Conservation (phyloP, 2,329 filamentous ascomycete genomes). For the Moelleriella libera region DNA sequence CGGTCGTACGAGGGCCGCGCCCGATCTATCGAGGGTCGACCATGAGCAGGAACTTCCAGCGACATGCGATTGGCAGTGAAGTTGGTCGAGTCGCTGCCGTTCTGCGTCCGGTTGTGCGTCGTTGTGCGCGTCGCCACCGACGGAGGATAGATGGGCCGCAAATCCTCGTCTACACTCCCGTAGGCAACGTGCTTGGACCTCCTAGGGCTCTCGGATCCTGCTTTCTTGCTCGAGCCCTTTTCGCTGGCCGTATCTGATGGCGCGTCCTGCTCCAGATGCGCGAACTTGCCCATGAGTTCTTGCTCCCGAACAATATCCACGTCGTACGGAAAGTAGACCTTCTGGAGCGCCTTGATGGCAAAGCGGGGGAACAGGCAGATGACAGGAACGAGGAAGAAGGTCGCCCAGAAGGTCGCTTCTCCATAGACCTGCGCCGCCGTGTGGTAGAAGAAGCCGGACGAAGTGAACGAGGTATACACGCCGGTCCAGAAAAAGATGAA, state of each 20-base stretch:
- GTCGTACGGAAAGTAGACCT: slow-evolving; percentile 85
- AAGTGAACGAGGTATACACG: slow-evolving; percentile 50
- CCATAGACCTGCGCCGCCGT: slow-evolving; percentile 68
- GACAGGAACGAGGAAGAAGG: slow-evolving; percentile 63
- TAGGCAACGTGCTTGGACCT: slow-evolving; percentile 43
- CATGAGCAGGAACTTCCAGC: slow-evolving; percentile 18
- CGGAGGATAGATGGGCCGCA: slow-evolving; percentile 84
- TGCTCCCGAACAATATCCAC: slow-evolving; percentile 95
- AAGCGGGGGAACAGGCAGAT: slow-evolving; percentile 83
- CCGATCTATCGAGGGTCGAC: slow-evolving; percentile 48
- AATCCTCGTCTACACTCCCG: slow-evolving; percentile 67
- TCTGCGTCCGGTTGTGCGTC: slow-evolving; percentile 66
- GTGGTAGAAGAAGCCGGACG: slow-evolving; percentile 51
- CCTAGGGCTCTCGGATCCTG: slow-evolving; percentile 43
- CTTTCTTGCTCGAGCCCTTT: slow-evolving; percentile 19
- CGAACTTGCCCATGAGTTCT: slow-evolving; percentile 68
- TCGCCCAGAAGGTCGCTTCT: slow-evolving; percentile 74
- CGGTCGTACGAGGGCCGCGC: slow-evolving; percentile 78
- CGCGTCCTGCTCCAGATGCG: slow-evolving; percentile 39
- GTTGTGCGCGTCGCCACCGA: slow-evolving; percentile 70
- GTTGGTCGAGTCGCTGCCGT: slow-evolving; percentile 87
- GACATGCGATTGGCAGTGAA: slow-evolving; percentile 58
- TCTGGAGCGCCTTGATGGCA: slow-evolving; percentile 73
- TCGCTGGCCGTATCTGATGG: slow-evolving; percentile 23
- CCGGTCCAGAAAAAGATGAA: slow-evolving; percentile 95